These are phyloP conservation scores for Galerina sulciceps DNA, from an alignment of 768 basidiomycete species.

Conservation along the genomic window DNA sequence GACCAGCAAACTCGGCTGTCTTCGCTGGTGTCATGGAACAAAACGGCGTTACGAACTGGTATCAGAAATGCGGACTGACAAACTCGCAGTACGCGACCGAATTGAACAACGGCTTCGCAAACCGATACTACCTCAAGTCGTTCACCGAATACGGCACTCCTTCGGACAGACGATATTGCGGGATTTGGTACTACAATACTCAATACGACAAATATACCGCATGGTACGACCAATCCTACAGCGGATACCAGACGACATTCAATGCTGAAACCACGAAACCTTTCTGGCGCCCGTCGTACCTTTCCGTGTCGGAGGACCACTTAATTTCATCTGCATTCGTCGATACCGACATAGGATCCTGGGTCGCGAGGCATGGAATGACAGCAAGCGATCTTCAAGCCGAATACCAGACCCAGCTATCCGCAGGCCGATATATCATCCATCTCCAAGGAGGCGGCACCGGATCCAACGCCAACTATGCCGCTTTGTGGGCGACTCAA, in stretches of 20 bases:
- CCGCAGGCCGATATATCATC: constrained; percentile 1
- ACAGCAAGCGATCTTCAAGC: constrained; percentile 3
- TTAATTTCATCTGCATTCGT: neutral
- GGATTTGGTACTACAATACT: neutral
- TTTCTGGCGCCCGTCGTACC: constrained; percentile 2
- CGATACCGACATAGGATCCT: constrained; percentile 2
- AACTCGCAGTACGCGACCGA: neutral
- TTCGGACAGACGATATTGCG: constrained; percentile 4
- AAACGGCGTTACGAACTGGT: constrained; percentile 10
- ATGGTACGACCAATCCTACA: neutral
- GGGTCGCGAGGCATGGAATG: constrained; percentile 5
- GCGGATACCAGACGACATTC: constrained; percentile 1
- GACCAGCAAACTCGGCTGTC: neutral
- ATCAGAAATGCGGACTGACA: constrained; percentile 7
- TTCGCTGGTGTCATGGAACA: constrained; percentile 9
- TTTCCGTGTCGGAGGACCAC: constrained; percentile 3
- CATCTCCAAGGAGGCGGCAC: constrained; percentile 7
- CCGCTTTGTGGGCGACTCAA: constrained; percentile 3
- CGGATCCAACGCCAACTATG: constrained; percentile 3
- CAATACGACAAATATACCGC: constrained; percentile 5
- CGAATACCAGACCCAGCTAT: neutral
- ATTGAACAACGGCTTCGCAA: neutral
- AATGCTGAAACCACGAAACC: constrained; percentile 5
- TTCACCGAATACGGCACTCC: constrained; percentile 4
- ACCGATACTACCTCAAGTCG: constrained; percentile 1